phyloP scores from a whole-genome alignment of 202 grass and related monocot genomes.

The Bolboschoenoplectus hybrid region DNA sequence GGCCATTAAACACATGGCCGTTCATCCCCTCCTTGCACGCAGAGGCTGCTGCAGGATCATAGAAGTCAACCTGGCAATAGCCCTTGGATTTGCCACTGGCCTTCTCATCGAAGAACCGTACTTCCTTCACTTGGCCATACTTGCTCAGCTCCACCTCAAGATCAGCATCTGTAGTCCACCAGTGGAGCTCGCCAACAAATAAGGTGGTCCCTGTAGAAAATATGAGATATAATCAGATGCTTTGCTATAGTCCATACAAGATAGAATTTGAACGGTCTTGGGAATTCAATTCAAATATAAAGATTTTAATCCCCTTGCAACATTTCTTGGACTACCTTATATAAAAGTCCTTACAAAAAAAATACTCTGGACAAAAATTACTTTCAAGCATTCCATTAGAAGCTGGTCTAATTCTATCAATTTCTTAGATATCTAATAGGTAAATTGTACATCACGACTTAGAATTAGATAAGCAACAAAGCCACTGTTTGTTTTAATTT shows the following conservation, averaged over 20 bases:
- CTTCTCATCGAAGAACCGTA: slow-evolving; percentile 81
- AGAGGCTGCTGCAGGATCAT: slow-evolving; percentile 45
- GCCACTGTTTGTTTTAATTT: neutral
- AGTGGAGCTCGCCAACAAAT: slow-evolving; percentile 75
- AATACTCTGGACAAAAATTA: neutral
- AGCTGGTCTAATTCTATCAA: neutral
- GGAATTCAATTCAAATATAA: neutral
- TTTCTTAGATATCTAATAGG: slow-evolving; percentile 13
- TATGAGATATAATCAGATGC: neutral
- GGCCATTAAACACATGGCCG: slow-evolving; percentile 58
- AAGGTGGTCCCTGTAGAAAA: slow-evolving; percentile 52
- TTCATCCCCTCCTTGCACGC: slow-evolving; percentile 74
- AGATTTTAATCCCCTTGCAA: neutral
- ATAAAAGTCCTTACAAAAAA: neutral
- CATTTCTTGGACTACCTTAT: neutral
- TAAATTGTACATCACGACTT: neutral
- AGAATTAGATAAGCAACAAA: neutral
- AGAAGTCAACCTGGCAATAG: slow-evolving; percentile 78
- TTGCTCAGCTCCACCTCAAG: slow-evolving; percentile 67
- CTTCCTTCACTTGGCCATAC: slow-evolving; percentile 68
- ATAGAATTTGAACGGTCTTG: neutral
- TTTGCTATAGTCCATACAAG: neutral
- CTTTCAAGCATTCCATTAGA: neutral
- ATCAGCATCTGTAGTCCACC: slow-evolving; percentile 83
- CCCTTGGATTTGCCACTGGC: slow-evolving; percentile 78